Base-by-base conservation (phyloP, 108 stramenopile species). In the Schizochytrium sp. region DNA sequence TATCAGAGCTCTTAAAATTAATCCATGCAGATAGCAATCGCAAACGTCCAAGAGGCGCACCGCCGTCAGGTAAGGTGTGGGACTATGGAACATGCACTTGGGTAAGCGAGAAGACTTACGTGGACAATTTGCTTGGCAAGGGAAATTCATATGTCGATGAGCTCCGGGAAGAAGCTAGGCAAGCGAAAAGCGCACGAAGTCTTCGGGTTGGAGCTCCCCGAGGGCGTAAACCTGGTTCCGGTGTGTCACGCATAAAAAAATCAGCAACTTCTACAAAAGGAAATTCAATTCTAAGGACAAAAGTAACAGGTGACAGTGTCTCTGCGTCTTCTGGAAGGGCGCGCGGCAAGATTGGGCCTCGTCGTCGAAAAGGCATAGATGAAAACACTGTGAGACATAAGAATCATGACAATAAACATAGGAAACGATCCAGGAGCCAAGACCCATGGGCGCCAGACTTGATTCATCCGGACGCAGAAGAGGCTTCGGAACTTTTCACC, bases 31-130 rank as follows among this genome's bases (percentile, higher is more conserved):
- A 3, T 15, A 1, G 42, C 10, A 69, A 15, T 8, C 64, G 44
- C 40, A 69, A 69, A 69, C 7, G 64, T 7, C 64, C 64, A 8
- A 38, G 64, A 15, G 64, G 64, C 8, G 64, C 64, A 7, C 19
- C 64, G 64, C 64, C 64, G 12, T 44, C 12, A 8, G 64, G 64
- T 44, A 69, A 44, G 64, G 64, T 69, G 28, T 69, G 64, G 64
- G 28, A 69, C 64, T 69, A 69, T 69, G 64, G 42, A 7, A 69
- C 8, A 44, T 12, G 64, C 12, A 15, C 15, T 7, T 69, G 64
- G 64, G 44, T 2, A 0, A 44, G 44, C 15, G 64, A 69, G 28
- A 8, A 44, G 42, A 7, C 40, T 38, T 69, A 69, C 1, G 64
- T 38, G 19, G 7, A 69, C 10, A 44, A 69, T 8, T 38, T 69